Conservation (phyloP, 306 rosid species). For the apple (Malus domestica) region DNA sequence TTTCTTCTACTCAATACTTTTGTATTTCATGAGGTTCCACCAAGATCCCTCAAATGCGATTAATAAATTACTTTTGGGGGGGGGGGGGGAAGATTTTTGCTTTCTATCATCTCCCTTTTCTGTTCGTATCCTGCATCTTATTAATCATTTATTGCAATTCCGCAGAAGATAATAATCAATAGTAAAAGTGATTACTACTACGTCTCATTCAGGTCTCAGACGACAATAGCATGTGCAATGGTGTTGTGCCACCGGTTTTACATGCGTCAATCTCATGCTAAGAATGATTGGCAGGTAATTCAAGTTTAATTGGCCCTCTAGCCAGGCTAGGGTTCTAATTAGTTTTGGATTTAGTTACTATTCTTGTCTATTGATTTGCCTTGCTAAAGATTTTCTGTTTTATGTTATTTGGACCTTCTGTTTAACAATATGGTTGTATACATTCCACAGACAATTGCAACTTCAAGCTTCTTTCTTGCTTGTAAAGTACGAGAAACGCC, state of each 20-base stretch:
- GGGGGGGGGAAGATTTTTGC: not conserved
- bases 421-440: not conserved
- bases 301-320: too few relatives aligned
- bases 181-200: conserved; percentile 6
- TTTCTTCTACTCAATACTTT: not conserved
- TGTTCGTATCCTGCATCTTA: not conserved
- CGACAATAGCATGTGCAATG: conserved; percentile 47
- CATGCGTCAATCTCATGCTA: conserved; percentile 44
- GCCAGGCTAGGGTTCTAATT: too few relatives aligned
- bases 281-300: conserved; percentile 51
- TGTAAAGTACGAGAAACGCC: conserved; percentile 44
- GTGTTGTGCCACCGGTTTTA: conserved; percentile 51
- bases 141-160: not conserved
- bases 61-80: not conserved
- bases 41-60: not conserved
- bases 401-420: not conserved
- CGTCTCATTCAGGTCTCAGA: conserved; percentile 44
- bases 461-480: conserved; percentile 38
- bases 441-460: conserved; percentile 41
- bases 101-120: not conserved
- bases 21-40: not conserved
- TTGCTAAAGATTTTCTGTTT: too few relatives aligned
- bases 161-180: not conserved
- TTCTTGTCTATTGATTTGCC: too few relatives aligned
- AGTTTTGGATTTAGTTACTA: too few relatives aligned